These are phyloP conservation scores for Fagus crenata DNA, from an alignment of 306 rosid genomes.

Conservation along the genomic window DNA sequence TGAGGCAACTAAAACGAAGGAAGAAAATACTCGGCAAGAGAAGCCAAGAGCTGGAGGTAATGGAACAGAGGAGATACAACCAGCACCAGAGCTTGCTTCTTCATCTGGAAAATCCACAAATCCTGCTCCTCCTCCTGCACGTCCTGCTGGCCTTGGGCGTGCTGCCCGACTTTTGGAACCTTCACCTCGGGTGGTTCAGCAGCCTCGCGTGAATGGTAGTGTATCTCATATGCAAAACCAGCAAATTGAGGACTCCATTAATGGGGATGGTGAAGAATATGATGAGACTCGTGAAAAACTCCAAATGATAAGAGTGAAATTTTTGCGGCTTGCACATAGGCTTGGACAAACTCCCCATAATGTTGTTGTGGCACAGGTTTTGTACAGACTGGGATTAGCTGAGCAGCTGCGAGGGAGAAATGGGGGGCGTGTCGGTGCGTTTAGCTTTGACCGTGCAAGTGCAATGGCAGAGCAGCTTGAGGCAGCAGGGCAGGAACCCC, in stretches of 20 bases:
- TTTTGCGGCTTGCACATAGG: constrained; percentile 87
- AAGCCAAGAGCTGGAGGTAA: constrained; percentile 38
- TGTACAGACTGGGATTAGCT: constrained; percentile 91
- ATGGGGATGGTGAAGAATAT: constrained; percentile 79
- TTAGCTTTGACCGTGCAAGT: constrained; percentile 98
- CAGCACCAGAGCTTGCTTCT: constrained; percentile 33
- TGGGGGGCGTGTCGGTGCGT: constrained; percentile 97
- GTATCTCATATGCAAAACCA: constrained; percentile 60
- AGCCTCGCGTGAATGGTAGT: constrained; percentile 72
- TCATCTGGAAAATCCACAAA: constrained; percentile 52
- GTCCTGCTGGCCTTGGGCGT: constrained; percentile 90
- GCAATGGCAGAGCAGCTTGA: constrained; percentile 99
- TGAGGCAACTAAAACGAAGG: constrained; percentile 44
- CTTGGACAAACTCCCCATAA: constrained; percentile 99
- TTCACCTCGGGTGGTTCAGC: constrained; percentile 64
- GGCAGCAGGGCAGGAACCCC: constrained; percentile 90
- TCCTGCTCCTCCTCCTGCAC: constrained; percentile 51
- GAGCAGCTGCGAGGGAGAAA: constrained; percentile 95
- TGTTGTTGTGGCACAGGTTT: constrained; percentile 99
- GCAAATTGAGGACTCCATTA: constrained; percentile 70
- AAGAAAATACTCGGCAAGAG: constrained; percentile 36
- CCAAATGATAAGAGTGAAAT: constrained; percentile 94
- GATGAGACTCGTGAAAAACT: constrained; percentile 97
- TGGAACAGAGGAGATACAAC: constrained; percentile 38
- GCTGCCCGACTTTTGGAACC: constrained; percentile 85